phyloP scores from a whole-genome alignment of 768 basidiomycete species.

The Lentinula sp. region DNA sequence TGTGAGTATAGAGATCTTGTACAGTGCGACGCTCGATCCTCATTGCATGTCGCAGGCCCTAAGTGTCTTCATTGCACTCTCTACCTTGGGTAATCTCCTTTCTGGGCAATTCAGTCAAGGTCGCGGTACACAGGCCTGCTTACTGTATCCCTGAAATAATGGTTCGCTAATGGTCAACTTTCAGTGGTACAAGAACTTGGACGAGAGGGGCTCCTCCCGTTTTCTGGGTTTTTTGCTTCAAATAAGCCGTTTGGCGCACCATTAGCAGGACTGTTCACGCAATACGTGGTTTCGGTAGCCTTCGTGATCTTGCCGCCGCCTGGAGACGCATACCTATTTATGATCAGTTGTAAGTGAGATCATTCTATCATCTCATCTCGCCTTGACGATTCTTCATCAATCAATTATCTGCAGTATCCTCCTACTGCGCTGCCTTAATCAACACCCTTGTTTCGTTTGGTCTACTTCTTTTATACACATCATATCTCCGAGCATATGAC shows the following conservation, averaged over 20 bases:
- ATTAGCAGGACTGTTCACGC: conserved; percentile 52
- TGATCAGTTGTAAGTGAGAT: conserved; percentile 48
- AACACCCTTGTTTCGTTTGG: conserved; percentile 59
- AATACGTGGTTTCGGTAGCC: conserved; percentile 53
- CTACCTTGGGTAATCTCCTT: conserved; percentile 59
- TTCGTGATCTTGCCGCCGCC: conserved; percentile 55
- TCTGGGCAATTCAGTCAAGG: conserved; percentile 62
- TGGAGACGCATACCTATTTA: conserved; percentile 72
- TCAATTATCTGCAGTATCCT: conserved; percentile 35
- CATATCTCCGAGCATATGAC: conserved; percentile 30
- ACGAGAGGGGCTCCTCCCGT: conserved; percentile 64
- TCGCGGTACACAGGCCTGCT: conserved; percentile 36
- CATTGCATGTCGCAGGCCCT: conserved; percentile 34
- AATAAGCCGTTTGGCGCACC: conserved; percentile 70
- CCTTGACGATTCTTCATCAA: not conserved
- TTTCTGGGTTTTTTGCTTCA: conserved; percentile 60
- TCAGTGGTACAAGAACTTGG: conserved; percentile 71
- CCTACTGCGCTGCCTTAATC: conserved; percentile 52
- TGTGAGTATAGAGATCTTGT: conserved; percentile 24
- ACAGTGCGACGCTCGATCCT: not conserved
- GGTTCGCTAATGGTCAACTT: not conserved
- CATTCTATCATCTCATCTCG: not conserved
- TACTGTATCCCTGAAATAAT: not conserved
- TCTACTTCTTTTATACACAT: conserved; percentile 53
- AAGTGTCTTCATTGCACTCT: conserved; percentile 57